A percentile compares a stretch with the other conserved stretches of the same genome.
Evolutionary conservation across 1,139 yeast genomes (phyloP).

Genomic region (Casaregolazyma suthepensis): DNA sequence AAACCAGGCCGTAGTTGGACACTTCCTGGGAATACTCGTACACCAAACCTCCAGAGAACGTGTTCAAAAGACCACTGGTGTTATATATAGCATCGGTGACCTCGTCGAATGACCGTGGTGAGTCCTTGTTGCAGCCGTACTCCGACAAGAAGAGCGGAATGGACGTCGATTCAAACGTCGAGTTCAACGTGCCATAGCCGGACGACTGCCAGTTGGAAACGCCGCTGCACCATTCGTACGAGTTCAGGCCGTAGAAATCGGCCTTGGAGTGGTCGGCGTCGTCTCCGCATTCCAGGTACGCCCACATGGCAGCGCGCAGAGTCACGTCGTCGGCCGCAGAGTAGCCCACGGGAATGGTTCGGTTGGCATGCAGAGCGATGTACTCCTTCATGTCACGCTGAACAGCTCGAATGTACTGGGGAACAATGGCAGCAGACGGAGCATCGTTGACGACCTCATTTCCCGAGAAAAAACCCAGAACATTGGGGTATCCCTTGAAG

Average conservation of each 20-base stretch:
- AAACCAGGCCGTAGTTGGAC: constrained; percentile 65
- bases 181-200: constrained; percentile 61
- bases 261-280: constrained; percentile 53
- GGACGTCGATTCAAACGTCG: constrained; percentile 59
- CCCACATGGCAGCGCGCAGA: constrained; percentile 69
- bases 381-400: constrained; percentile 86
- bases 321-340: constrained; percentile 81
- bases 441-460: constrained; percentile 87
- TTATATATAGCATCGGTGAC: constrained; percentile 53
- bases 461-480: constrained; percentile 89
- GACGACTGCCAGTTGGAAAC: constrained; percentile 53
- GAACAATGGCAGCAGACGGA: constrained; percentile 51
- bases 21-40: constrained; percentile 70
- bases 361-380: constrained; percentile 58
- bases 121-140: constrained; percentile 55
- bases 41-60: constrained; percentile 69
- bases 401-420: constrained; percentile 78
- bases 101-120: constrained; percentile 63
- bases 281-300: constrained; percentile 69
- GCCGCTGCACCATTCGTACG: constrained; percentile 84
- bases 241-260: constrained; percentile 87
- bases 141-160: constrained; percentile 85
- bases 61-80: constrained; percentile 40
- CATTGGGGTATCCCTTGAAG: constrained; percentile 74
- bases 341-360: constrained; percentile 85